Evolutionary conservation across 2,329 filamentous ascomycete species (phyloP), one percentile per base, ranked within the genome.

Genomic region (Stemphylium lycopersici): DNA sequence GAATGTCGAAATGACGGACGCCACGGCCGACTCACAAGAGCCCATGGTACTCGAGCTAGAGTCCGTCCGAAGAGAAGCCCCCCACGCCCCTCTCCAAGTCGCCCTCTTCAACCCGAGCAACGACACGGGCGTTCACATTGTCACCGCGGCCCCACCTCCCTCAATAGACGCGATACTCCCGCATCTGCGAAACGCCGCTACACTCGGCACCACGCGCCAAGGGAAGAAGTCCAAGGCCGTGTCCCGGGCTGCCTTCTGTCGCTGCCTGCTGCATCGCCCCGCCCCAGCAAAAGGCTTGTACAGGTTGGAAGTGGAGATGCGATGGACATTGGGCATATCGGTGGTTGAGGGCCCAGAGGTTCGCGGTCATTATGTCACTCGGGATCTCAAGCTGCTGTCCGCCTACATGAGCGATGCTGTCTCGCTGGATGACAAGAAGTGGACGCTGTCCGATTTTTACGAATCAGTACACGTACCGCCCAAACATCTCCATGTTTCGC

Each of bases 381-480:
- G 59, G 12, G 71, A 74, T 33, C 37, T 71, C 22, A 58, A 58
- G 6, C 49, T 74, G 16, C 61, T 75, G 1, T 51, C 58, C 12
- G 61, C 36, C 7, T 73, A 73, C 44, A 54, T 71, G 33, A 64
- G 59, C 3, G 50, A 56, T 22, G 41, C 48, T 0, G 48, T 42
- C 7, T 33, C 36, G 4, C 47, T 56, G 18, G 54, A 52, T n/a
- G 50, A 61, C 8, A 57, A 64, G 16, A 68, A 61, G 46, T 83
- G 81, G 79, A 75, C 76, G 3, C 77, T 82, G 10, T 78, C 80
- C 43, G 81, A 84, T 52, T 93, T 93, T 68, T 93, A 92, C 65
- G 82, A 89, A 47, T 84, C 85, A 13, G 87, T 89, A 1, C 83
- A 87, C 65, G 81, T 87, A 2, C 87, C 90, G 1, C 22, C 77